Conservation (phyloP, 75 land plant genomes). For the Isoetes taiwanensis region DNA sequence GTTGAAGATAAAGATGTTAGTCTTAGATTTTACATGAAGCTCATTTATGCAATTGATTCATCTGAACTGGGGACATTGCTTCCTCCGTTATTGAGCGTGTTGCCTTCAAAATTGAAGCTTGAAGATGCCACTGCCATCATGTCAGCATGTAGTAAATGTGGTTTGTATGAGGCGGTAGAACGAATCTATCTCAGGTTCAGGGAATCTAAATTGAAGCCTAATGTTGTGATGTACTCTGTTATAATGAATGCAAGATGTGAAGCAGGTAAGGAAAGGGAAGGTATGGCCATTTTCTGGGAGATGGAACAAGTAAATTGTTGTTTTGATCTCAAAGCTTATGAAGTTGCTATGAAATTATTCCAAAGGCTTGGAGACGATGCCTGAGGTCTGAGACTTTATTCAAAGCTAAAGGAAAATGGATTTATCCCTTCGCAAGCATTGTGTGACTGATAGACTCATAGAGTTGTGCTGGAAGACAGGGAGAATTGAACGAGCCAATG, state of each 20-base stretch:
- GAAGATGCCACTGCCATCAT: conserved; percentile 56
- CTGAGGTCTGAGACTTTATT: conserved; percentile 43
- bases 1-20: conserved; percentile 22
- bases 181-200: conserved; percentile 38
- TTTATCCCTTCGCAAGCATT: too few relatives aligned
- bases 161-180: conserved; percentile 45
- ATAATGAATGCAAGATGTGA: conserved; percentile 43
- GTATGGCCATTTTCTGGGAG: conserved; percentile 54
- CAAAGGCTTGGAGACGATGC: conserved; percentile 41
- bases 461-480: too few relatives aligned
- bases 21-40: conserved; percentile 40
- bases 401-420: conserved; percentile 49
- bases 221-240: conserved; percentile 66
- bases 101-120: conserved; percentile 37
- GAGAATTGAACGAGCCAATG: too few relatives aligned
- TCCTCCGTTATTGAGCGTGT: conserved; percentile 27
- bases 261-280: conserved; percentile 48
- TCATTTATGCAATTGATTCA: conserved; percentile 35
- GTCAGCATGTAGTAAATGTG: conserved; percentile 46
- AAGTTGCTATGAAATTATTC: conserved; percentile 48
- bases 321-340: conserved; percentile 57
- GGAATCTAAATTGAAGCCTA: conserved; percentile 25
- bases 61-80: conserved; percentile 31
- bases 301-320: conserved; percentile 40
- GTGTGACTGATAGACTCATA: too few relatives aligned